Conservation (phyloP, 164 flowering plant species). For the Stephania yunnanensis region DNA sequence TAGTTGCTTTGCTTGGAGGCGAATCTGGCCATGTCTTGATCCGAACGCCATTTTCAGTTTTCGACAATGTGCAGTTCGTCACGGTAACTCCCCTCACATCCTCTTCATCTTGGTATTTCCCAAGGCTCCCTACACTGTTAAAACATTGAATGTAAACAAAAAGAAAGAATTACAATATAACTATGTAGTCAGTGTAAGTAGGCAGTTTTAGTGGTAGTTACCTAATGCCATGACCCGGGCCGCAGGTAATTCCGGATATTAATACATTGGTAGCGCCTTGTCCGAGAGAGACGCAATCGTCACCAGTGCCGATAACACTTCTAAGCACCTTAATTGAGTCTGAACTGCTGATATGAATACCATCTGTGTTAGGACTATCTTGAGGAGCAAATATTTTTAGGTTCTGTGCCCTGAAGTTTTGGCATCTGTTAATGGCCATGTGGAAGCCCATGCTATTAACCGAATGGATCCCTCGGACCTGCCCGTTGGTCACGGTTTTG, state of each 20-base stretch:
- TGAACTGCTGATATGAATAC: conserved; percentile 42
- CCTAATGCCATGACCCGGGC: conserved; percentile 69
- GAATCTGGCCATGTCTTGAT: conserved; percentile 42
- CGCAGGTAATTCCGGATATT: conserved; percentile 32
- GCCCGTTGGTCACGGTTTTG: conserved; percentile 19
- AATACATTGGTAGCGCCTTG: conserved; percentile 30
- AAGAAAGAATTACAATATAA: neutral
- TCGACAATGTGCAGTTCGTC: conserved; percentile 25
- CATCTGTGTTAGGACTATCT: conserved; percentile 61
- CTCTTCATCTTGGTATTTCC: conserved; percentile 33
- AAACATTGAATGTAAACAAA: neutral
- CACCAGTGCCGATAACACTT: conserved; percentile 43
- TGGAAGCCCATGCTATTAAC: conserved; percentile 45
- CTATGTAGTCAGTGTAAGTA: neutral
- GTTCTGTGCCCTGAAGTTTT: conserved; percentile 17
- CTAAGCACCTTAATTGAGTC: conserved; percentile 19
- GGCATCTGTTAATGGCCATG: conserved; percentile 15
- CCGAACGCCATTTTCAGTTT: conserved; percentile 40
- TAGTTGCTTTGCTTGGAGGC: conserved; percentile 26
- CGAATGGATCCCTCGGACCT: conserved; percentile 25
- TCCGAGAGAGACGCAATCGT: conserved; percentile 54
- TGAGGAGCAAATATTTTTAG: conserved; percentile 41
- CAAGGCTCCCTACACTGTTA: conserved; percentile 47
- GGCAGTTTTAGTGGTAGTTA: conserved; percentile 5
- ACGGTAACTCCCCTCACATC: conserved; percentile 34